Percentiles rank a stretch among this genome's conserved stretches.
These are phyloP conservation scores for Russula ochroleuca DNA, from an alignment of 768 basidiomycete genomes.

Conservation along the genomic window DNA sequence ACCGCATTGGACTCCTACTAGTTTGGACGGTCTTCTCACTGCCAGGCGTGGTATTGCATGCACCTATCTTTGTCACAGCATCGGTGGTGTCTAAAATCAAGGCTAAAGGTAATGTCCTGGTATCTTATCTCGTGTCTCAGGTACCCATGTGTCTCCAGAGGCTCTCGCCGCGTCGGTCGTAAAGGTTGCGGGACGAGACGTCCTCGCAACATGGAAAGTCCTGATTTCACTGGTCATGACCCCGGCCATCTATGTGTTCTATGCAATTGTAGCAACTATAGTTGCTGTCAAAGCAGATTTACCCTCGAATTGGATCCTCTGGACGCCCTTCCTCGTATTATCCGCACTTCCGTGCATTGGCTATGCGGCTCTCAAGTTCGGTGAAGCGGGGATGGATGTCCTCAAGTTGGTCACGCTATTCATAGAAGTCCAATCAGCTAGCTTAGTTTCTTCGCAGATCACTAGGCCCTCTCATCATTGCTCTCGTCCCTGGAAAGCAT, in stretches of 20 bases:
- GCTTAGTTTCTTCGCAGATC: conserved; percentile 49
- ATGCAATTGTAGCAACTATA: conserved; percentile 77
- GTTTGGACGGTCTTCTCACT: conserved; percentile 82
- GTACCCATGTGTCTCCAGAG: conserved; percentile 46
- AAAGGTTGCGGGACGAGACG: conserved; percentile 90
- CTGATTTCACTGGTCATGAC: conserved; percentile 86
- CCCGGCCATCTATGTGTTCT: conserved; percentile 78
- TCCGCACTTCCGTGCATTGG: conserved; percentile 79
- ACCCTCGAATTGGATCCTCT: conserved; percentile 57
- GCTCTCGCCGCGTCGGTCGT: conserved; percentile 92
- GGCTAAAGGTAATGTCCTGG: conserved; percentile 61
- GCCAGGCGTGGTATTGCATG: conserved; percentile 86
- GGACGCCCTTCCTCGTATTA: conserved; percentile 72
- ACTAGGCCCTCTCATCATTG: conserved; percentile 82
- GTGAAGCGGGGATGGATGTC: conserved; percentile 96
- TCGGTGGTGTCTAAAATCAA: conserved; percentile 82
- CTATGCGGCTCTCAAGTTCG: conserved; percentile 90
- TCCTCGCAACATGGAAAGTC: conserved; percentile 95
- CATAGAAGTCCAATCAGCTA: conserved; percentile 12
- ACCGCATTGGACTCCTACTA: conserved; percentile 70
- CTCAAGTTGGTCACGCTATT: conserved; percentile 61
- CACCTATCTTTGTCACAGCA: conserved; percentile 87
- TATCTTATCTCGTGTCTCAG: neutral
- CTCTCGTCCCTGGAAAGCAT: conserved; percentile 84
- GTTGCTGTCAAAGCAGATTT: conserved; percentile 64